These are phyloP conservation scores for Laguncularia racemosa DNA, from an alignment of 345 rosid species.

Conservation along the genomic window DNA sequence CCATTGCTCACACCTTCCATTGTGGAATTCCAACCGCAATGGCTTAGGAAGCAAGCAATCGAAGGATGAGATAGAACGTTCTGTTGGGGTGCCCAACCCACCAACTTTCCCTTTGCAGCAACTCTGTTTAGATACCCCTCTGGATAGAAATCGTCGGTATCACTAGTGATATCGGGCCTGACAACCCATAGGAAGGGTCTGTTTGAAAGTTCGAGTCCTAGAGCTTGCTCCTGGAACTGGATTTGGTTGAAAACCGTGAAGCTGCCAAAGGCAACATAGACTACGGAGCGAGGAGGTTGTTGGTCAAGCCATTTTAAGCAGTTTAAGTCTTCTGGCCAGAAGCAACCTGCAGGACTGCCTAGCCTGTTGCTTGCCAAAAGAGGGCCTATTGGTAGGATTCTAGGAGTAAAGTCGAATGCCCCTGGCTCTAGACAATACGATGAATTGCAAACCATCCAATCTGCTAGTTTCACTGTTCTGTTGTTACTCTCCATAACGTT, in stretches of 20 bases:
- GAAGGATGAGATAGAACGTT: conserved; percentile 17
- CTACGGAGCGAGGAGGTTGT: conserved; percentile 7
- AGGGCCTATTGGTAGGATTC: conserved; percentile 13
- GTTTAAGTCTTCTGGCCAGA: conserved; percentile 11
- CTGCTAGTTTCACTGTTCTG: conserved; percentile 1
- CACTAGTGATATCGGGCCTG: conserved; percentile 1
- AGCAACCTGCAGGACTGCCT: conserved; percentile 2
- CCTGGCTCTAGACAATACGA: conserved; percentile 14
- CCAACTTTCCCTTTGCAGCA: conserved; percentile 9
- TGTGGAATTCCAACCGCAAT: conserved; percentile 61
- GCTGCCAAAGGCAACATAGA: conserved; percentile 15
- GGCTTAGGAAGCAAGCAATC: conserved; percentile 28
- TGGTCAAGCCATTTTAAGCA: conserved; percentile 12
- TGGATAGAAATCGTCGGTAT: conserved; percentile 2
- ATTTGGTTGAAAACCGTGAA: conserved; percentile 10
- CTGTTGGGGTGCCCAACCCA: conserved; percentile 20
- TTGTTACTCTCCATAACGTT: neutral
- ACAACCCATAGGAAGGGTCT: conserved; percentile 14
- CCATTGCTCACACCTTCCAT: conserved; percentile 45
- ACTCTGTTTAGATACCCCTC: conserved; percentile 14
- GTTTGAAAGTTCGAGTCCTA: conserved; percentile 12
- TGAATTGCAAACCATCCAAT: conserved; percentile 11
- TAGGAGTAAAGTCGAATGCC: neutral
- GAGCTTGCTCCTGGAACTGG: conserved; percentile 10
- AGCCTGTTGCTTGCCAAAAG: neutral